These are phyloP conservation scores for Xylaria intraflava DNA, from an alignment of 495 filamentous ascomycete genomes.

Conservation along the genomic window DNA sequence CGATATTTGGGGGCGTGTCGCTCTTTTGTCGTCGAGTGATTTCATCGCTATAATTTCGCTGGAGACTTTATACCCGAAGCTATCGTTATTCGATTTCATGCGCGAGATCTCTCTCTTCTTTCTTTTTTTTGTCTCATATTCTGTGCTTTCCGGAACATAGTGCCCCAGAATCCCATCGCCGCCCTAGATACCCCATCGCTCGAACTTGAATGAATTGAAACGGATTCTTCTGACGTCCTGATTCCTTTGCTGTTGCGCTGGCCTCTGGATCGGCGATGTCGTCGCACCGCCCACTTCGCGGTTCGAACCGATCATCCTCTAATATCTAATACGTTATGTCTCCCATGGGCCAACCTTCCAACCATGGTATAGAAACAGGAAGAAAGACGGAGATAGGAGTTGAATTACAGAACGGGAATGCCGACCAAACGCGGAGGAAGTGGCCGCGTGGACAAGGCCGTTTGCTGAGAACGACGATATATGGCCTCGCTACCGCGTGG, in stretches of 20 bases:
- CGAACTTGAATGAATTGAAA: neutral
- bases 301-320: neutral
- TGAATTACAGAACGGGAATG: neutral
- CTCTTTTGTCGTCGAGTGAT: neutral
- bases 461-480: constrained; percentile 1
- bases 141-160: neutral
- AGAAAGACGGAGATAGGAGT: neutral
- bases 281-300: constrained; percentile 3
- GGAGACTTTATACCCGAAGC: neutral
- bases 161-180: neutral
- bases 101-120: neutral
- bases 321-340: constrained; percentile 11
- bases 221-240: neutral
- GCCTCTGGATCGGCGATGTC: constrained; percentile 2
- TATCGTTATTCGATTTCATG: neutral
- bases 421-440: neutral
- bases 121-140: neutral
- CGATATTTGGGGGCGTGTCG: neutral
- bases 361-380: constrained; percentile 19
- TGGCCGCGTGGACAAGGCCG: neutral
- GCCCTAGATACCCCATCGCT: neutral
- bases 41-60: neutral
- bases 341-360: constrained; percentile 7
- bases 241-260: neutral
- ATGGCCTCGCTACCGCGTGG: constrained; percentile 20